phyloP scores from a whole-genome alignment of 805 yeast species.

The Saccharomycopsis fodiens region DNA sequence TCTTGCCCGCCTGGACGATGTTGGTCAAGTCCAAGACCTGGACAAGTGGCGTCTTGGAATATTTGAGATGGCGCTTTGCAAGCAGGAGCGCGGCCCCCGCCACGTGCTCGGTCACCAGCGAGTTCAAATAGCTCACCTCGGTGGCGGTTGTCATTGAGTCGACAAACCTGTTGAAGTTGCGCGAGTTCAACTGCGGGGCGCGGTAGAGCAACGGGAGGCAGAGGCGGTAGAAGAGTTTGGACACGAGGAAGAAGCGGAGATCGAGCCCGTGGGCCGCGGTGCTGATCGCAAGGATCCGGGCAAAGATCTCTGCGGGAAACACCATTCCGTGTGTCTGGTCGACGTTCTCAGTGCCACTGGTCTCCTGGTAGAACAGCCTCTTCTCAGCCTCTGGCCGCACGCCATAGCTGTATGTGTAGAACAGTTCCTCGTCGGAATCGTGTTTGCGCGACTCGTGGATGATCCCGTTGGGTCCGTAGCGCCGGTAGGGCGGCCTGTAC shows the following conservation, averaged over 20 bases:
- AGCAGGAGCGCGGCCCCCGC: neutral
- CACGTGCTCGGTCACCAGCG: constrained; percentile 2
- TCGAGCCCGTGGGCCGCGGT: constrained; percentile 30
- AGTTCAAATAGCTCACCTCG: constrained; percentile 13
- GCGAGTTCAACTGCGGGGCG: constrained; percentile 53
- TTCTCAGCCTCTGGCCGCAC: constrained; percentile 19
- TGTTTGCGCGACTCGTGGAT: constrained; percentile 10
- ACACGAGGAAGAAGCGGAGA: constrained; percentile 50
- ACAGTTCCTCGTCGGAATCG: constrained; percentile 18
- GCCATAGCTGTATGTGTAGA: constrained; percentile 19
- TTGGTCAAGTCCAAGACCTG: constrained; percentile 62
- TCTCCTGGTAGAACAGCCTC: constrained; percentile 6
- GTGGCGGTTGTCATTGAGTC: constrained; percentile 47
- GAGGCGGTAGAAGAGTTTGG: constrained; percentile 50
- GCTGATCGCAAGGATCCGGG: constrained; percentile 28
- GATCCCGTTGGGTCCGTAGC: constrained; percentile 44
- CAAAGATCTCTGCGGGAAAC: constrained; percentile 46
- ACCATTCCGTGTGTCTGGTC: neutral
- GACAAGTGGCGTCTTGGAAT: constrained; percentile 45
- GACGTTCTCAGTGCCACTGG: neutral
- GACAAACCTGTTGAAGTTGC: constrained; percentile 67
- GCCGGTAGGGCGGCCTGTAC: constrained; percentile 68
- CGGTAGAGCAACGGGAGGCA: constrained; percentile 61
- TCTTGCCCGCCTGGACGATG: constrained; percentile 86
- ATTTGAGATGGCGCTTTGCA: constrained; percentile 26